These are phyloP conservation scores for Vicia faba DNA, from an alignment of 306 rosid species.

Conservation along the genomic window DNA sequence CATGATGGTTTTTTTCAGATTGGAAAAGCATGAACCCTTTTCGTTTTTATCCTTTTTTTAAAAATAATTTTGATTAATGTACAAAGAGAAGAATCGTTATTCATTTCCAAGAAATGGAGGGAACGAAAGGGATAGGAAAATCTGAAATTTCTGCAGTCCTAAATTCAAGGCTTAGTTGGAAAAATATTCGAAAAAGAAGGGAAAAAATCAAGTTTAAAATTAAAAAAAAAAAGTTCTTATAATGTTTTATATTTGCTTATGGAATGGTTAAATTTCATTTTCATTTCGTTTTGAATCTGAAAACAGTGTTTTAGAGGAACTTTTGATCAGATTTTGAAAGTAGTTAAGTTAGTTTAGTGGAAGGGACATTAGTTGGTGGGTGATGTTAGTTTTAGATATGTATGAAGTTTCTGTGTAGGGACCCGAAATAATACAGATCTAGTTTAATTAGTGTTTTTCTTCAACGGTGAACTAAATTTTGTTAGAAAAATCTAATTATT, in stretches of 20 bases:
- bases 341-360: conserved; percentile 31
- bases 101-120: conserved; percentile 33
- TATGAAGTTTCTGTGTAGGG: conserved; percentile 25
- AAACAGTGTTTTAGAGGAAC: not conserved
- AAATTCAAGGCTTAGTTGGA: conserved; percentile 29
- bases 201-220: not conserved
- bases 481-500: not conserved
- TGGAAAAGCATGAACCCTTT: conserved; percentile 7
- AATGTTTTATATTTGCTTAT: not conserved
- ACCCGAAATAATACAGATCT: not conserved
- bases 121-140: not conserved
- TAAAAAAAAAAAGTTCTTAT: conserved; percentile 1
- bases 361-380: conserved; percentile 25
- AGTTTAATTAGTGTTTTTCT: conserved; percentile 1
- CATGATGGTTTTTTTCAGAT: not conserved
- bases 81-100: conserved; percentile 48
- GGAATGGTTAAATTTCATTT: not conserved
- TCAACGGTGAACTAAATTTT: not conserved
- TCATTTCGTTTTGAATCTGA: not conserved
- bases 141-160: conserved; percentile 12
- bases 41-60: conserved; percentile 13
- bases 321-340: conserved; percentile 15
- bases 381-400: conserved; percentile 2
- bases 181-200: not conserved
- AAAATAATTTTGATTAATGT: conserved; percentile 77